Evolutionary conservation across 257 asterid species (phyloP).

Genomic region (Nicotiana undulata): DNA sequence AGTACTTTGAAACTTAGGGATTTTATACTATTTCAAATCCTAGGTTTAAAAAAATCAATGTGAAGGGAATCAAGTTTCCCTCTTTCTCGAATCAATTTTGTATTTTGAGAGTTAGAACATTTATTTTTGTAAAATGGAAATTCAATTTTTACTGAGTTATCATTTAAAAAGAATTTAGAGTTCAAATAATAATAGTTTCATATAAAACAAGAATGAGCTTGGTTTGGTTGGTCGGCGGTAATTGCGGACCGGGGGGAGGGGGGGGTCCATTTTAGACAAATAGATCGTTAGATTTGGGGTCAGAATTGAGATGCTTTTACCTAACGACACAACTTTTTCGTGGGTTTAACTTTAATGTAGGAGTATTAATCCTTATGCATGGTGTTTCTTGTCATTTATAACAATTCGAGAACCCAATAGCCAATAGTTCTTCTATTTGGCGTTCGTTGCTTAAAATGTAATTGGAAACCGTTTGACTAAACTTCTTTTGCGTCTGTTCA

Average conservation of each 20-base stretch:
- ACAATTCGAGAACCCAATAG: neutral
- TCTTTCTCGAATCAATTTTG: too few species aligned
- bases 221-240: neutral
- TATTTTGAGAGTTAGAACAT: neutral
- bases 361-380: too few species aligned
- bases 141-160: too few species aligned
- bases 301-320: neutral
- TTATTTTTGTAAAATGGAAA: too few species aligned
- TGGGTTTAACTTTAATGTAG: too few species aligned
- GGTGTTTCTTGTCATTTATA: too few species aligned
- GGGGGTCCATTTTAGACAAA: neutral
- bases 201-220: neutral
- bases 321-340: too few species aligned
- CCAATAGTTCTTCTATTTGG: neutral
- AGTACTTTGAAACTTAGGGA: too few species aligned
- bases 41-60: too few species aligned
- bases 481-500: slow-evolving; percentile 34
- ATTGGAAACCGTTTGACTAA: neutral
- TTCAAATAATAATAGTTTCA: neutral
- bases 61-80: too few species aligned
- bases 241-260: neutral
- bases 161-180: neutral
- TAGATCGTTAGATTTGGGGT: neutral
- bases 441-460: neutral
- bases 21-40: too few species aligned